Conservation (phyloP, 1,284 basidiomycete species). For the Boletus austroedulis region DNA sequence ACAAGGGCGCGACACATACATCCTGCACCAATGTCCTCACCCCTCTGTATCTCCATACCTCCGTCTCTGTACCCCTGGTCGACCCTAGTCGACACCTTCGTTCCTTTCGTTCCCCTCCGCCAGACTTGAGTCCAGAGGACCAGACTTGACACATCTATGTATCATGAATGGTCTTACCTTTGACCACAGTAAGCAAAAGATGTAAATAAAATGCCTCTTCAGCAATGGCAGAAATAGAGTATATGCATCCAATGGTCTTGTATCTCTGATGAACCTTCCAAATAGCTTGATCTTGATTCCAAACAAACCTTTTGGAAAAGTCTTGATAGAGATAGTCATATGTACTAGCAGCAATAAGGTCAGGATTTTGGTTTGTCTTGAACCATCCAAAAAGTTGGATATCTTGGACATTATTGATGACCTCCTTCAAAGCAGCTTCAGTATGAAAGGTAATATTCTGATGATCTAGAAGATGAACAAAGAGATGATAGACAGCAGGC, state of each 20-base stretch:
- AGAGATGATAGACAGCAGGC: constrained; percentile 11
- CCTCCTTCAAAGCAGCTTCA: not conserved
- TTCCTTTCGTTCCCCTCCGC: no score
- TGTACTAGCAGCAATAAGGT: constrained; percentile 27
- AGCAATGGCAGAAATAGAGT: constrained; percentile 25
- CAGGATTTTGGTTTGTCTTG: constrained; percentile 36
- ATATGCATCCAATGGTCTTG: constrained; percentile 37
- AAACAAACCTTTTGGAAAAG: constrained; percentile 36
- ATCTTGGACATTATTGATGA: not conserved
- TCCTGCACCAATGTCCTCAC: no score
- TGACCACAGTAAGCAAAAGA: constrained; percentile 32
- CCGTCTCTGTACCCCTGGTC: no score
- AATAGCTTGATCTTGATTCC: not conserved
- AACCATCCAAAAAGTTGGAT: constrained; percentile 39
- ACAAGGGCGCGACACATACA: no score
- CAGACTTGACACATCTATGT: no score
- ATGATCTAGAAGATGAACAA: constrained; percentile 23
- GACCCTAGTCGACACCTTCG: no score
- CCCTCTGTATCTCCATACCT: no score
- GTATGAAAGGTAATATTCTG: constrained; percentile 30
- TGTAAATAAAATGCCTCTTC: constrained; percentile 38
- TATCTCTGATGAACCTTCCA: not conserved
- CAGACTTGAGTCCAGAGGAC: no score
- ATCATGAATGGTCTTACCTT: not conserved
- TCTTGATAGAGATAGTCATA: constrained; percentile 40